Percentiles rank a stretch among this genome's conserved stretches.
These are phyloP conservation scores for Chaetomium cochliodes DNA, from an alignment of 495 filamentous ascomycete species.

Conservation along the genomic window DNA sequence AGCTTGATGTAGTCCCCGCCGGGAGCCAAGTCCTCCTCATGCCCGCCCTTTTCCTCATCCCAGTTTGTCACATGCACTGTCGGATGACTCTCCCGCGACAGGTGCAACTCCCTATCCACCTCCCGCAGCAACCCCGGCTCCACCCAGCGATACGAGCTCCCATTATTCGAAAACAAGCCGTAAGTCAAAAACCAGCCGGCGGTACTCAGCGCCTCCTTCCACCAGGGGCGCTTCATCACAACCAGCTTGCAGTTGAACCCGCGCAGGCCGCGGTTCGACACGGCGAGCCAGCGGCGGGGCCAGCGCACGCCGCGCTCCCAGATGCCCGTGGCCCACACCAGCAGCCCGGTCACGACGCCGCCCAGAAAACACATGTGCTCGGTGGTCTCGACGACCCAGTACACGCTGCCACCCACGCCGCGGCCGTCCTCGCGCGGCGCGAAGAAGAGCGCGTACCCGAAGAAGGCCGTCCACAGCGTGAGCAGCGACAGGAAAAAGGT, in stretches of 20 bases:
- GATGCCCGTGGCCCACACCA: constrained; percentile 91
- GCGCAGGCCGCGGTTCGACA: constrained; percentile 84
- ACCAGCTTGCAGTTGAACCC: constrained; percentile 96
- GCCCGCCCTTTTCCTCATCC: constrained; percentile 55
- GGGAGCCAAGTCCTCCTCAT: constrained; percentile 81
- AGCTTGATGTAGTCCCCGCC: constrained; percentile 91
- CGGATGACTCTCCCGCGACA: constrained; percentile 43
- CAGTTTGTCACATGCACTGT: constrained; percentile 42
- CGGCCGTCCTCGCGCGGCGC: constrained; percentile 86
- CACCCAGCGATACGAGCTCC: constrained; percentile 65
- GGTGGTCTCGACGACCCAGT: constrained; percentile 88
- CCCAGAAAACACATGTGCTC: constrained; percentile 87
- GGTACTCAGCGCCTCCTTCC: constrained; percentile 68
- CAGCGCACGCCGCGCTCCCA: constrained; percentile 94
- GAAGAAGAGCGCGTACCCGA: constrained; percentile 82
- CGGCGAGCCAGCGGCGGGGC: constrained; percentile 85
- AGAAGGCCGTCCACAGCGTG: constrained; percentile 73
- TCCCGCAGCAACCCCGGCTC: constrained; percentile 54
- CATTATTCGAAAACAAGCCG: constrained; percentile 62
- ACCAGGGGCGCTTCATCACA: constrained; percentile 78
- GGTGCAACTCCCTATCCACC: constrained; percentile 49
- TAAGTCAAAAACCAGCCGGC: constrained; percentile 74
- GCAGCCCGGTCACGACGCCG: constrained; percentile 73
- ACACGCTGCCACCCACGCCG: constrained; percentile 87
- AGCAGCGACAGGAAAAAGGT: constrained; percentile 90